phyloP scores from a whole-genome alignment of 140 eudicot species.

The Erigeron philadelphicus region DNA sequence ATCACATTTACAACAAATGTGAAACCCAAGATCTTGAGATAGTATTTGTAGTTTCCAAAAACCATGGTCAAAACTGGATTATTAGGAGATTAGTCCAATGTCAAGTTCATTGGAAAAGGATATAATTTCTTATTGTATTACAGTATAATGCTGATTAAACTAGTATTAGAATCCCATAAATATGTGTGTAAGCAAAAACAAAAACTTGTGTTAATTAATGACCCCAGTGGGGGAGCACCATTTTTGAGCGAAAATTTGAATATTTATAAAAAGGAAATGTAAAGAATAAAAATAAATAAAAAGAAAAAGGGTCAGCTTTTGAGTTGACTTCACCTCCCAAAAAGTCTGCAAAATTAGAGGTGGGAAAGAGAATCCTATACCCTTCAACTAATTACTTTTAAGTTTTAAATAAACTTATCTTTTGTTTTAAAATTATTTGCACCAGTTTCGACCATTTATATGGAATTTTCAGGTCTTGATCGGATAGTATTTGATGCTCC shows the following conservation, averaged over 20 bases:
- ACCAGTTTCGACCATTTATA: constrained; percentile 28
- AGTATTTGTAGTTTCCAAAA: constrained; percentile 34
- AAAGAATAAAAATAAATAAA: constrained; percentile 1
- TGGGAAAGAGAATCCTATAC: constrained; percentile 73
- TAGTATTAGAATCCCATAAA: constrained; percentile 27
- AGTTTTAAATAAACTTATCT: neutral
- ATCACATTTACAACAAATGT: constrained; percentile 5
- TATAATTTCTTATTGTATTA: constrained; percentile 7
- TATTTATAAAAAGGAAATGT: neutral
- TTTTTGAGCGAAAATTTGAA: constrained; percentile 24
- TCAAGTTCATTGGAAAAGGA: constrained; percentile 30
- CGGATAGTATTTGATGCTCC: constrained; percentile 31
- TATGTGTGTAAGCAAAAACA: constrained; percentile 37
- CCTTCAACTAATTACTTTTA: constrained; percentile 39
- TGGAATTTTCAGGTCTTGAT: constrained; percentile 31
- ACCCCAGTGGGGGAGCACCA: constrained; percentile 50
- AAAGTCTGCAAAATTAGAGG: constrained; percentile 55
- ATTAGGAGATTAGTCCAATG: constrained; percentile 40
- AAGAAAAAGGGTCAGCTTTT: constrained; percentile 45
- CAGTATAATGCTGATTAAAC: neutral
- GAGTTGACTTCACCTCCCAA: constrained; percentile 78
- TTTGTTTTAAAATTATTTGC: neutral
- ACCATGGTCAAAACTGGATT: constrained; percentile 42
- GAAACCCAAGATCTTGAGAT: constrained; percentile 37
- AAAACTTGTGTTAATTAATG: constrained; percentile 31